Evolutionary conservation across 495 filamentous ascomycete species (phyloP), one percentile per base, ranked within the genome.

Genomic region (Jackrogersella minutella): DNA sequence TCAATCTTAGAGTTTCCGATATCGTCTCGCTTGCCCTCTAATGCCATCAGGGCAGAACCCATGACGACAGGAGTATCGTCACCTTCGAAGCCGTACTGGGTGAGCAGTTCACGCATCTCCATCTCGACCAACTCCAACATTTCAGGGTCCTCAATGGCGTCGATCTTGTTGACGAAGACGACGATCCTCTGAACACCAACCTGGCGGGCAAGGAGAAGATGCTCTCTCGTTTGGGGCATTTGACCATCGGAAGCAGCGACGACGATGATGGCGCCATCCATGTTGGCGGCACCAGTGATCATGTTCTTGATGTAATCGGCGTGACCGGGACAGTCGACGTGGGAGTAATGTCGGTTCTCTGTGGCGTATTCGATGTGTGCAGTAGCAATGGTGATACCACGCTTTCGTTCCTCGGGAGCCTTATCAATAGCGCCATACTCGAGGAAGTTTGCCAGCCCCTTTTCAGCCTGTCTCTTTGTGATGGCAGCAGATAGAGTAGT

Each of bases 231-330:
- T 84, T 99, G 95, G 76, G 95, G 95, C 95, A 99, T 99, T 85
- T 98, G 95, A 79, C 95, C 95, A 78, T 99, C 95, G 24, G 92
- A 96, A 78, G 95, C 95, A 76, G 95, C 96, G 73, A 98, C 96
- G 60, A 99, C 95, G 79, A 99, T 97, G 74, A 99, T 92, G 68
- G 95, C 94, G 76, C 95, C 93, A 71, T 97, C 93, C 93, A 97
- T 97, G 84, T 88, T 92, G 66, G 94, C 92, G 61, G 93, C 91
- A 85, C 93, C 93, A 68, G 93, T 97, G 79, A 97, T 97, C 93
- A 97, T 97, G 87, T 99, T 99, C 88, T 99, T 99, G 82, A 99
- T 97, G 85, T 98, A 99, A 92, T 99, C 95, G 76, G 95, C 95
- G 88, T 99, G 95, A 79, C 95, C 95, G 55, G 95, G 95, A 79